phyloP scores from a whole-genome alignment of 805 yeast species.

The Candida methanosorbosa region DNA sequence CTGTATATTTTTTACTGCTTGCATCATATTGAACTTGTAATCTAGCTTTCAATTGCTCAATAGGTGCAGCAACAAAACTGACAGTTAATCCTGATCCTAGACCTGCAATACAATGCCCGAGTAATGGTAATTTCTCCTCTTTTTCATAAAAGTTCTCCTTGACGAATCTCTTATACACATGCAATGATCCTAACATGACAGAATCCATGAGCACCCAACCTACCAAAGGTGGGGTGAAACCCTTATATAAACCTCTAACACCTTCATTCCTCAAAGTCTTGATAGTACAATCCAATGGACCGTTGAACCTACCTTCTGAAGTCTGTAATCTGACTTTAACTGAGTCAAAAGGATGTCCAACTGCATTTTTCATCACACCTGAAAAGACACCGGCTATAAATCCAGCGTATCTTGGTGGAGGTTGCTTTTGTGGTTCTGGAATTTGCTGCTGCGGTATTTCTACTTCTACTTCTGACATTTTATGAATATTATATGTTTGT shows the following conservation, averaged over 20 bases:
- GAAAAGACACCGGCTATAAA: slow-evolving; percentile 85
- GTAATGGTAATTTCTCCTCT: slow-evolving; percentile 56
- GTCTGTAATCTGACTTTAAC: slow-evolving; percentile 82
- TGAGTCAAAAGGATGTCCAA: slow-evolving; percentile 92
- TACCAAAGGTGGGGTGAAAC: slow-evolving; percentile 85
- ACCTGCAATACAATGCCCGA: slow-evolving; percentile 69
- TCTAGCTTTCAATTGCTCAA: slow-evolving; percentile 82
- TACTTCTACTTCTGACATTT: not conserved
- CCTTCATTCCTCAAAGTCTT: slow-evolving; percentile 75
- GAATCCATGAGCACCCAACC: slow-evolving; percentile 96
- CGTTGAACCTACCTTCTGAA: slow-evolving; percentile 62
- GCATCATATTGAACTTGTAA: slow-evolving; percentile 87
- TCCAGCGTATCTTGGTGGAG: slow-evolving; percentile 55
- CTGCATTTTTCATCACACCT: slow-evolving; percentile 80
- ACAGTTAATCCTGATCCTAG: slow-evolving; percentile 90
- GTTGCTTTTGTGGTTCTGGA: slow-evolving; percentile 5
- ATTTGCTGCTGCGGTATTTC: not conserved
- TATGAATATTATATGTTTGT: too few species aligned
- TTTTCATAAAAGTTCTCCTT: slow-evolving; percentile 56
- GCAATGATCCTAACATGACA: slow-evolving; percentile 81
- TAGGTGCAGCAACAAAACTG: slow-evolving; percentile 92
- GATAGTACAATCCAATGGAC: slow-evolving; percentile 73
- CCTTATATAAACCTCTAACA: slow-evolving; percentile 70
- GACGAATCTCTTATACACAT: slow-evolving; percentile 61
- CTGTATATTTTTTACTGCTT: slow-evolving; percentile 52